Conservation (phyloP, 805 yeast genomes). For the Teunomyces kruisii region DNA sequence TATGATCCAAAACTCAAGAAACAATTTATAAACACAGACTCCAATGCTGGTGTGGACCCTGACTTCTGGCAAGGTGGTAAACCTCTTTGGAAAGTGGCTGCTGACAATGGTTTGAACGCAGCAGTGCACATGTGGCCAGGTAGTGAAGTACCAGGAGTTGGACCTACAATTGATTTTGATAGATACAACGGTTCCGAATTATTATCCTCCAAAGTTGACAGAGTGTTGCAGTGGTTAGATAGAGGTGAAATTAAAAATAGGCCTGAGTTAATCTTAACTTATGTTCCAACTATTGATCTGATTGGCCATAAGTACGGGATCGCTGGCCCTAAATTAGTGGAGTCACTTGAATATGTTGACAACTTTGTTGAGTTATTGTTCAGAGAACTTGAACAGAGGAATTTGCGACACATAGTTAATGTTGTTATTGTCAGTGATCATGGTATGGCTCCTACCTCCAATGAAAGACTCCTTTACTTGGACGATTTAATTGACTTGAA, state of each 20-base stretch:
- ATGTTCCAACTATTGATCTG: constrained; percentile 82
- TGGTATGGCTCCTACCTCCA: constrained; percentile 88
- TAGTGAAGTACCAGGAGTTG: constrained; percentile 65
- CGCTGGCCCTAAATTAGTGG: constrained; percentile 53
- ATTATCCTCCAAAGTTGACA: constrained; percentile 53
- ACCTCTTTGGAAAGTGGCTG: constrained; percentile 83
- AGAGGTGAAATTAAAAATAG: constrained; percentile 43
- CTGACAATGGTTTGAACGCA: constrained; percentile 54
- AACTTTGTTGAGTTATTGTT: constrained; percentile 52
- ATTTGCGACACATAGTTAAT: constrained; percentile 66
- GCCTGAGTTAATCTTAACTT: constrained; percentile 75
- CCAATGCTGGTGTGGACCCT: constrained; percentile 49
- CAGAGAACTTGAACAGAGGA: constrained; percentile 50
- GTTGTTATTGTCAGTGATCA: constrained; percentile 83
- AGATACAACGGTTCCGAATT: constrained; percentile 64
- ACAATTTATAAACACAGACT: constrained; percentile 64
- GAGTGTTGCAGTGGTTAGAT: constrained; percentile 71
- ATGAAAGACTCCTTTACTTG: constrained; percentile 63
- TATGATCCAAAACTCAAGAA: constrained; percentile 57
- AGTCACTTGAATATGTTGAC: constrained; percentile 66
- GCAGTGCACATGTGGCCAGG: constrained; percentile 99
- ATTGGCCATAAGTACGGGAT: constrained; percentile 75
- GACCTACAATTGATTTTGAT: constrained; percentile 56
- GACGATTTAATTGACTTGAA: constrained; percentile 66
- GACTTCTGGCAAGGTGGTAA: constrained; percentile 84